Evolutionary conservation across 129 eudicot genomes (phyloP).

Genomic region (Logfia minima): DNA sequence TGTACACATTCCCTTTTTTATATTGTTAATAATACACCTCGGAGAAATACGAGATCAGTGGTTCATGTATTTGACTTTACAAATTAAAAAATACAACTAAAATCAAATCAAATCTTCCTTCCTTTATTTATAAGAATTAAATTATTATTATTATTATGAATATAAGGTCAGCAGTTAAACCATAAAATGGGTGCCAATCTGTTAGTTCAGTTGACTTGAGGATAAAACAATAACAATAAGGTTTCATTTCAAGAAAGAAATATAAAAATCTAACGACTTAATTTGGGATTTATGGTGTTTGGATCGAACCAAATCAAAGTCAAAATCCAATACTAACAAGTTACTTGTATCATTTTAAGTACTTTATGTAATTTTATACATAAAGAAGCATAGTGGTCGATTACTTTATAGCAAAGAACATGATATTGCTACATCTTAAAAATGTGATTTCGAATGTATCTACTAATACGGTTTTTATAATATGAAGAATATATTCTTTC

Average conservation of each 20-base stretch:
- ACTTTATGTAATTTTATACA: too few species aligned
- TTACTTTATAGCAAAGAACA: background rate
- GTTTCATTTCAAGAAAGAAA: background rate
- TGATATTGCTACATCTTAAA: background rate
- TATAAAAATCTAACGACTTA: background rate
- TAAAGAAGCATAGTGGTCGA: background rate
- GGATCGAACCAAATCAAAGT: background rate
- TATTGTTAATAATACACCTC: conserved; percentile 8
- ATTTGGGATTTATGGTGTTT: background rate
- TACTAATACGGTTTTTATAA: background rate
- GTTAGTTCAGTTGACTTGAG: conserved; percentile 1
- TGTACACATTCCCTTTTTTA: conserved; percentile 25
- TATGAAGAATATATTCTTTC: background rate
- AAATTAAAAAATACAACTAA: conserved; percentile 6
- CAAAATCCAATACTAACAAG: background rate
- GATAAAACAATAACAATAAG: background rate
- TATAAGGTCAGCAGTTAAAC: conserved; percentile 15
- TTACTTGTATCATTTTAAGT: background rate
- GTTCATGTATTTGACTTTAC: conserved; percentile 43
- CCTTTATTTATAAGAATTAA: background rate
- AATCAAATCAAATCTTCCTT: conserved; percentile 33
- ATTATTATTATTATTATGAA: background rate
- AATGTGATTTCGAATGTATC: background rate
- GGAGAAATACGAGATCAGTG: conserved; percentile 39
- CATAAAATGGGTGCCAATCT: background rate